Conservation (phyloP, 148 eudicot genomes). For the Persicaria tinctoria region DNA sequence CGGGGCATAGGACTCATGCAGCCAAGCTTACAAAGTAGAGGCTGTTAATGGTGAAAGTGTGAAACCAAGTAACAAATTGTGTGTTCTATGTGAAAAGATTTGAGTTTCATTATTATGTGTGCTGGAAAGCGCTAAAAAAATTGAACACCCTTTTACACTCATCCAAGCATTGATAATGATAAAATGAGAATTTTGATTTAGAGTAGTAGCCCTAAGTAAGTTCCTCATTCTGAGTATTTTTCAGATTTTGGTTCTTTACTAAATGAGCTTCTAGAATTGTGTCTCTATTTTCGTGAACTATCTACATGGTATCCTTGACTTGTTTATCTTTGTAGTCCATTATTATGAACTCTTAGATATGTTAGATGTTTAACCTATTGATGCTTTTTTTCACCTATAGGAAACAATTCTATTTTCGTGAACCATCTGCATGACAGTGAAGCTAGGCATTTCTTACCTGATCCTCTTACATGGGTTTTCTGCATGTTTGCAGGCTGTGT, state of each 20-base stretch:
- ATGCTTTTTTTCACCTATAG: not conserved
- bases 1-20: not conserved
- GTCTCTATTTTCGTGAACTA: too few species aligned
- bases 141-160: not conserved
- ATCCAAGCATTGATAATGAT: not conserved
- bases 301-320: not conserved
- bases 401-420: not conserved
- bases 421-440: not conserved
- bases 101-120: not conserved
- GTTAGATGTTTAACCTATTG: not conserved
- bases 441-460: not conserved
- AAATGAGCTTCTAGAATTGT: not conserved
- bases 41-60: not conserved
- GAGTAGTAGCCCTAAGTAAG: not conserved
- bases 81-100: not conserved
- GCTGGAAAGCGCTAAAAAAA: not conserved
- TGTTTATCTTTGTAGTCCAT: not conserved
- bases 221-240: not conserved
- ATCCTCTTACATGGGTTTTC: not conserved
- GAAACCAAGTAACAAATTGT: not conserved
- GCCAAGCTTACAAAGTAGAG: not conserved
- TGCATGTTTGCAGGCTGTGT: constrained; percentile 44
- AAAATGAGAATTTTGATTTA: not conserved
- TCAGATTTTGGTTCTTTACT: not conserved
- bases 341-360: not conserved